These are phyloP conservation scores for Apiotrichum gamsii DNA, from an alignment of 1,284 basidiomycete species.

Conservation along the genomic window DNA sequence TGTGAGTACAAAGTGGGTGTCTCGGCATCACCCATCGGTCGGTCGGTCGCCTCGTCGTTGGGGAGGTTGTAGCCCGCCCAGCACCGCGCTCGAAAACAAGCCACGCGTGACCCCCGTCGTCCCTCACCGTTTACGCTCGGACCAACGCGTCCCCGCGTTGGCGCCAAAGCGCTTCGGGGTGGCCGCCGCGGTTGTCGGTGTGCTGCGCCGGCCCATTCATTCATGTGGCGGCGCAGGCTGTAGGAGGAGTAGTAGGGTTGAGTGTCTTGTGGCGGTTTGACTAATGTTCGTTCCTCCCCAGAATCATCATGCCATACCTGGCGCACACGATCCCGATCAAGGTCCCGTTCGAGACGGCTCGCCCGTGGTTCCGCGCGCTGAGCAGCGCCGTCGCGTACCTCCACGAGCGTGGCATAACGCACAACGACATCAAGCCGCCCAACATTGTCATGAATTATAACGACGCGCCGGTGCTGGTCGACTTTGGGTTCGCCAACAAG, in stretches of 20 bases:
- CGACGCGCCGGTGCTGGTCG: constrained; percentile 73
- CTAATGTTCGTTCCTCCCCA: constrained; percentile 16
- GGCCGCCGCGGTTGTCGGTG: neutral
- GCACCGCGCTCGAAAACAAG: too few species aligned
- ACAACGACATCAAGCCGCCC: constrained; percentile 94
- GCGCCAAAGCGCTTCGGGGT: neutral
- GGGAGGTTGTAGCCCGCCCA: too few species aligned
- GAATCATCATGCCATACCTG: constrained; percentile 51
- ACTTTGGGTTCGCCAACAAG: constrained; percentile 83
- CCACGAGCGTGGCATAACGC: constrained; percentile 77
- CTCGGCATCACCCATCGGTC: neutral
- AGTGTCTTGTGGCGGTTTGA: too few species aligned
- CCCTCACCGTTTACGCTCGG: too few species aligned
- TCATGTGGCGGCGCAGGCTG: too few species aligned
- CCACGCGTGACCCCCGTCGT: too few species aligned
- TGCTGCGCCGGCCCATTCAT: too few species aligned
- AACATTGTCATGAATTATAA: constrained; percentile 73
- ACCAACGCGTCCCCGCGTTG: too few species aligned
- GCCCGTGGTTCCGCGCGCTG: constrained; percentile 74
- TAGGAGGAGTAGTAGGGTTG: too few species aligned
- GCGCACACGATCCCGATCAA: constrained; percentile 73
- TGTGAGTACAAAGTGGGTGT: constrained; percentile 58
- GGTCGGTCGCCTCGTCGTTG: too few species aligned
- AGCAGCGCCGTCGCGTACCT: constrained; percentile 83
- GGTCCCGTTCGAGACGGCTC: constrained; percentile 68